A percentile compares a stretch with the other conserved stretches of the same genome.
Conservation (phyloP, 225 moss, liverwort and hornwort species). For the Climacium dendroides region DNA sequence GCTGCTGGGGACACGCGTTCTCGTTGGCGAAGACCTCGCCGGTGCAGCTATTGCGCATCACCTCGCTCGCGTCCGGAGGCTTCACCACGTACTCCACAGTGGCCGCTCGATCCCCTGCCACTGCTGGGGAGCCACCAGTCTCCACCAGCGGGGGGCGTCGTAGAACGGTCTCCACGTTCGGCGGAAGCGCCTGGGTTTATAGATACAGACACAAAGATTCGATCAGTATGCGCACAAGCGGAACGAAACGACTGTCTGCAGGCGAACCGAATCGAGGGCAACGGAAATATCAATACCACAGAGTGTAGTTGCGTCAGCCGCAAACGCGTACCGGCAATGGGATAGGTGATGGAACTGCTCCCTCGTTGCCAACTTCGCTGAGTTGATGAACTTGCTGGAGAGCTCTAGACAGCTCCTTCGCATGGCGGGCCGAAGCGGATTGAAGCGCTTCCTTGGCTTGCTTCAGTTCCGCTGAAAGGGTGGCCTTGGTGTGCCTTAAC, state of each 20-base stretch:
- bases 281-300: too few relatives aligned
- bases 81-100: constrained; percentile 42
- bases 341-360: not conserved
- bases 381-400: constrained; percentile 13
- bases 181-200: not conserved
- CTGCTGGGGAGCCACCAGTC: not conserved
- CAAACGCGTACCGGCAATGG: not conserved
- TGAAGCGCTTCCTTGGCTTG: constrained; percentile 23
- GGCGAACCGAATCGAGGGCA: too few relatives aligned
- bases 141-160: constrained; percentile 36
- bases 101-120: not conserved
- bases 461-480: constrained; percentile 9
- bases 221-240: not conserved
- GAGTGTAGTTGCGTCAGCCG: too few relatives aligned
- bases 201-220: not conserved
- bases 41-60: constrained; percentile 48
- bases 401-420: constrained; percentile 12
- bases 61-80: constrained; percentile 21
- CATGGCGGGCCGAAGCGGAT: constrained; percentile 10
- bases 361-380: not conserved
- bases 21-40: constrained; percentile 54
- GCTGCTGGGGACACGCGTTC: constrained; percentile 19
- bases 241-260: not conserved
- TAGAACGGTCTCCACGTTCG: constrained; percentile 6
- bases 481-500: not conserved